Percentiles rank a stretch among this genome's conserved stretches.
Conservation (phyloP, 1,284 basidiomycete species). For the Heterobasidion parviporum region DNA sequence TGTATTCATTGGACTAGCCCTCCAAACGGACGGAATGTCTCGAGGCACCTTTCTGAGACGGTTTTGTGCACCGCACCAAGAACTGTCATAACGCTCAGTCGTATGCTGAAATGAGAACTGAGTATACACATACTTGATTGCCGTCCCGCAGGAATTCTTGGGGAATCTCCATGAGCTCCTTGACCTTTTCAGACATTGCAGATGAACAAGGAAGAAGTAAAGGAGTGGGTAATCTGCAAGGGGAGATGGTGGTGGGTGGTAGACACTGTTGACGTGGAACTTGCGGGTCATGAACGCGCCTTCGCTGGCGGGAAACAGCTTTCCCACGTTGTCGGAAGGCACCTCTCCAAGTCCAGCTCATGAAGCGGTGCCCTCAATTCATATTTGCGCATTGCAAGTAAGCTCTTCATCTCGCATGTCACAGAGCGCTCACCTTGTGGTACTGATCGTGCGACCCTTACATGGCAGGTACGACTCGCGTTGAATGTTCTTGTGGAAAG, state of each 20-base stretch:
- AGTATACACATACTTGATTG: slow-evolving; percentile 57
- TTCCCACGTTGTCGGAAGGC: background rate
- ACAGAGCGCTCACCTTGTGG: too few species aligned
- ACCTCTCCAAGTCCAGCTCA: too few species aligned
- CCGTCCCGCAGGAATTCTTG: slow-evolving; percentile 92
- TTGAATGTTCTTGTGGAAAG: slow-evolving; percentile 24
- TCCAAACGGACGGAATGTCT: slow-evolving; percentile 4
- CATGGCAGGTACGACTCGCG: background rate
- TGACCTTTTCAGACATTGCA: slow-evolving; percentile 83
- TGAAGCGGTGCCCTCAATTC: background rate
- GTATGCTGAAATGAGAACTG: too few species aligned
- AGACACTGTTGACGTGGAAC: background rate
- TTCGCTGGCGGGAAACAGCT: background rate
- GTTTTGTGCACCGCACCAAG: slow-evolving; percentile 95
- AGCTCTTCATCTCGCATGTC: background rate
- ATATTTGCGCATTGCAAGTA: background rate
- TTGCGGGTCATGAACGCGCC: background rate
- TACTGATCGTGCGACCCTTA: background rate
- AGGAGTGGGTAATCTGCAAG: background rate
- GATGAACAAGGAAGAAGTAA: slow-evolving; percentile 6
- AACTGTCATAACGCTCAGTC: slow-evolving; percentile 50
- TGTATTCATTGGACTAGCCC: slow-evolving; percentile 1
- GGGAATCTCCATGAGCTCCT: slow-evolving; percentile 87
- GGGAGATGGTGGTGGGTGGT: background rate
- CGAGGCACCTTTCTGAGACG: slow-evolving; percentile 80